These are phyloP conservation scores for Monosporascus cannonballus DNA, from an alignment of 2,329 filamentous ascomycete genomes.

Conservation along the genomic window DNA sequence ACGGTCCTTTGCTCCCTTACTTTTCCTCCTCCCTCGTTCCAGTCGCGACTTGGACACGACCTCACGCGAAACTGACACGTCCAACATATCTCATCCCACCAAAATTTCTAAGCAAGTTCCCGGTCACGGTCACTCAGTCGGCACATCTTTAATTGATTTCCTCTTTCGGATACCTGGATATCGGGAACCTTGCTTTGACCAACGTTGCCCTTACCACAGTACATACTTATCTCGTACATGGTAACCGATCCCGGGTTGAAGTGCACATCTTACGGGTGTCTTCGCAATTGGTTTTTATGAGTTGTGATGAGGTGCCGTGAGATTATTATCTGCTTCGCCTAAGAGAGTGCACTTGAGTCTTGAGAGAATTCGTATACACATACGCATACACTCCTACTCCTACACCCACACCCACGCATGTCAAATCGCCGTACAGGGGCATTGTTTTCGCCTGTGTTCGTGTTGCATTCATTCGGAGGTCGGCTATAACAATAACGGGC, in stretches of 20 bases:
- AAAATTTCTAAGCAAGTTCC: conserved; percentile 20
- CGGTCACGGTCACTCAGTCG: conserved; percentile 1
- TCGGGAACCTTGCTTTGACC: background rate
- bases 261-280: too few species aligned
- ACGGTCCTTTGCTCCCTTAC: too few species aligned
- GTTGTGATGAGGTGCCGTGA: too few species aligned
- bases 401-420: background rate
- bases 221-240: background rate
- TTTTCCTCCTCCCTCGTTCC: conserved; percentile 6
- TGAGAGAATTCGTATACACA: background rate
- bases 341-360: too few species aligned
- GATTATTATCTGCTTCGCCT: too few species aligned
- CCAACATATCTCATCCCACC: conserved; percentile 12
- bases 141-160: conserved; percentile 26
- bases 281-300: too few species aligned
- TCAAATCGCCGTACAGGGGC: too few species aligned
- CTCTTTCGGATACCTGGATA: conserved; percentile 6
- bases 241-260: too few species aligned
- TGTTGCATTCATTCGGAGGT: too few species aligned
- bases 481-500: too few species aligned
- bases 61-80: conserved; percentile 31
- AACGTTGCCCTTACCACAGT: background rate
- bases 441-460: too few species aligned
- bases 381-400: background rate
- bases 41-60: conserved; percentile 16